Evolutionary conservation across 2,329 filamentous ascomycete genomes (phyloP).

Genomic region (Fusarium tricinctum): DNA sequence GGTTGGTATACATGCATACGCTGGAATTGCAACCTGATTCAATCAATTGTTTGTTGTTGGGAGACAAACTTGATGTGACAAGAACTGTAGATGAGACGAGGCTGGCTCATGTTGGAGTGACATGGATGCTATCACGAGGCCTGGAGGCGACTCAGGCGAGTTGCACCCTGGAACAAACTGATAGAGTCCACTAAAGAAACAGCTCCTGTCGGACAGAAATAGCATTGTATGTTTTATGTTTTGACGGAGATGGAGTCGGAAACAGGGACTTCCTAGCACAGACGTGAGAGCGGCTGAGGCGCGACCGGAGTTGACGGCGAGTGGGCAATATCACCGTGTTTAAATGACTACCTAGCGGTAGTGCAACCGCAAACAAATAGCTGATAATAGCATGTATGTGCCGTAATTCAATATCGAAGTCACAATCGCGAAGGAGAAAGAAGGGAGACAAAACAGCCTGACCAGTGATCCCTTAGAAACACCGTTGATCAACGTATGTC

Average conservation of each 20-base stretch:
- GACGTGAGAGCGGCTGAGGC: slow-evolving; percentile 45
- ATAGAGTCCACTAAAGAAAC: slow-evolving; percentile 39
- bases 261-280: slow-evolving; percentile 39
- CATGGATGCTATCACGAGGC: slow-evolving; percentile 40
- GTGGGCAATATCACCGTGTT: slow-evolving; percentile 22
- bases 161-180: slow-evolving; percentile 26
- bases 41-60: background rate
- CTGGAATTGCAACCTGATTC: background rate
- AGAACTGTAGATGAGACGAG: slow-evolving; percentile 34
- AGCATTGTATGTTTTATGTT: slow-evolving; percentile 40
- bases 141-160: slow-evolving; percentile 2
- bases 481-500: slow-evolving; percentile 28
- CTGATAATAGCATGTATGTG: background rate
- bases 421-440: slow-evolving; percentile 3
- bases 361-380: slow-evolving; percentile 8
- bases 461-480: background rate
- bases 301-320: slow-evolving; percentile 34
- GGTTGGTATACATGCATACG: background rate
- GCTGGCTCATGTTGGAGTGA: slow-evolving; percentile 34
- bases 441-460: slow-evolving; percentile 16
- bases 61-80: background rate
- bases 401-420: slow-evolving; percentile 6
- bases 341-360: slow-evolving; percentile 8
- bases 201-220: slow-evolving; percentile 32
- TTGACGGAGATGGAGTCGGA: slow-evolving; percentile 31